Percentiles rank a stretch among this genome's conserved stretches.
Evolutionary conservation across 1,139 yeast genomes (phyloP).

Genomic region (Blastobotrys illinoisensis): DNA sequence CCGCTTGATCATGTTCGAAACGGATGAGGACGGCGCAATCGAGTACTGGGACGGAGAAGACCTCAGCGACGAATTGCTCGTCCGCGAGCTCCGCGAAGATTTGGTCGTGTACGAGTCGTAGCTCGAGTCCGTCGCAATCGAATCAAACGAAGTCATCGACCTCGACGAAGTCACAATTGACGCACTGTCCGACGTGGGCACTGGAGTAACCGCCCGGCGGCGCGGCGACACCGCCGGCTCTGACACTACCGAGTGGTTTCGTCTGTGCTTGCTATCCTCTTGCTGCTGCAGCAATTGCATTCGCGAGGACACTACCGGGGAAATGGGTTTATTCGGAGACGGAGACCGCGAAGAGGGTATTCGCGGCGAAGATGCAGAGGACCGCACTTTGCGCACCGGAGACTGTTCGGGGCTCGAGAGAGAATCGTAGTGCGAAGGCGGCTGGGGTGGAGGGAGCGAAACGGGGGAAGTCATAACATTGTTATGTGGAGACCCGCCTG

Average conservation of each 20-base stretch:
- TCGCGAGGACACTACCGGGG: not conserved
- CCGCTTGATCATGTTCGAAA: not conserved
- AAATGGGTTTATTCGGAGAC: not conserved
- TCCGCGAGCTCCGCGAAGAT: not conserved
- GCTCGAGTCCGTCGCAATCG: not conserved
- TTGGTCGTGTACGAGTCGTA: not conserved
- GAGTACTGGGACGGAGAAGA: not conserved
- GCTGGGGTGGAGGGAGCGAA: not conserved
- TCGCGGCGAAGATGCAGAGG: not conserved
- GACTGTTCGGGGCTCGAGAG: not conserved
- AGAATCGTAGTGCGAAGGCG: not conserved
- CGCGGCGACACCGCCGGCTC: not conserved
- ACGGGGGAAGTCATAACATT: not conserved
- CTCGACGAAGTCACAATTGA: conserved; percentile 1
- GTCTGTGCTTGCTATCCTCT: not conserved
- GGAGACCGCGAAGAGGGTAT: not conserved
- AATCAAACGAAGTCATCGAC: not conserved
- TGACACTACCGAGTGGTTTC: not conserved
- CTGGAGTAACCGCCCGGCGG: not conserved
- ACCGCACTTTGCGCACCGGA: not conserved
- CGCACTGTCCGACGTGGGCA: conserved; percentile 5
- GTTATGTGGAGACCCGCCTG: not conserved
- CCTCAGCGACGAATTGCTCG: not conserved
- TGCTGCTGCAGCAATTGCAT: not conserved
- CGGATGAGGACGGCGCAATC: not conserved